Conservation (phyloP, 768 basidiomycete genomes). For the Suillus discolor region DNA sequence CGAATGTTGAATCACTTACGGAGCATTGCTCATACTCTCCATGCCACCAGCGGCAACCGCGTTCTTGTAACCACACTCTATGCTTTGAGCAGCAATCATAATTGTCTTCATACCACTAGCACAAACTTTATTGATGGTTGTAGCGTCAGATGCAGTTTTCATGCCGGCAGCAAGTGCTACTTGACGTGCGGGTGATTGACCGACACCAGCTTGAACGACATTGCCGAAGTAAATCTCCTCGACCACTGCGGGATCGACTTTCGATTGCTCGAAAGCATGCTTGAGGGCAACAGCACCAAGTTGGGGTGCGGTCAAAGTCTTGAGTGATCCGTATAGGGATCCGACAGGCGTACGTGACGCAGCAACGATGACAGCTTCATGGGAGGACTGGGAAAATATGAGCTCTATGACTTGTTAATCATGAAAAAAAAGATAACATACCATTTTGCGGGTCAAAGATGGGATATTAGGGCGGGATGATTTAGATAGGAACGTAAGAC, state of each 20-base stretch:
- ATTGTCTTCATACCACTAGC: conserved; percentile 96
- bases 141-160: conserved; percentile 85
- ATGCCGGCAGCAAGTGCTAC: conserved; percentile 92
- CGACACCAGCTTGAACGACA: conserved; percentile 96
- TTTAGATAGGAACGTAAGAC: conserved; percentile 40
- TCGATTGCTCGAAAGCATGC: conserved; percentile 80
- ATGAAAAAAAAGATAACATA: conserved; percentile 30
- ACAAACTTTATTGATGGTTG: conserved; percentile 99
- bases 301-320: conserved; percentile 86
- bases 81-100: conserved; percentile 90
- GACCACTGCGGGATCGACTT: conserved; percentile 78
- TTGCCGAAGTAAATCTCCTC: conserved; percentile 98
- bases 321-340: conserved; percentile 88
- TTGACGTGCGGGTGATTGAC: conserved; percentile 97
- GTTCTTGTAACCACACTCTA: conserved; percentile 81
- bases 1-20: conserved; percentile 59
- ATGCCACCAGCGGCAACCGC: conserved; percentile 95
- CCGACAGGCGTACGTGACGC: conserved; percentile 94
- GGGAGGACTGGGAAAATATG: conserved; percentile 38
- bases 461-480: conserved; percentile 42
- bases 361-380: conserved; percentile 92
- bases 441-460: conserved; percentile 51
- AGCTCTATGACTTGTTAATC: neutral
- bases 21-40: conserved; percentile 99
- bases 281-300: conserved; percentile 90